phyloP scores from a whole-genome alignment of 768 basidiomycete species.

The Wakefieldia striispora region DNA sequence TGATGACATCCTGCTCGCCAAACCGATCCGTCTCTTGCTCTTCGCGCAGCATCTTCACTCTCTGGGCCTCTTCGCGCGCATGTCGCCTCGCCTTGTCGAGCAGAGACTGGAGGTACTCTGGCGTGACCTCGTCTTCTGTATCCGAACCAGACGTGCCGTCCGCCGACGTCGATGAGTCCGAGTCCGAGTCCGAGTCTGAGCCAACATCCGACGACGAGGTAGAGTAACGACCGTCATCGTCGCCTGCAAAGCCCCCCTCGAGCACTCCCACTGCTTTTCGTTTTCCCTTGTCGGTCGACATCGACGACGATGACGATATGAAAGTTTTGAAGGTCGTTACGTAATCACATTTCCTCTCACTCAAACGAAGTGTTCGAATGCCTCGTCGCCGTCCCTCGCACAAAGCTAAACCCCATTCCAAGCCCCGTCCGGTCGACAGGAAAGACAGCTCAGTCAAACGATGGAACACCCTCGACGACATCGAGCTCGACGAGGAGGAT shows the following conservation, averaged over 20 bases:
- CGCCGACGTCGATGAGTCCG: slow-evolving; percentile 30
- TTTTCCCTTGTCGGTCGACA: slow-evolving; percentile 11
- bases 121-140: slow-evolving; percentile 46
- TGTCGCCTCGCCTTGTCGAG: slow-evolving; percentile 60
- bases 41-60: slow-evolving; percentile 23
- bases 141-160: slow-evolving; percentile 35
- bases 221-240: neutral
- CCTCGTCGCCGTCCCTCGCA: slow-evolving; percentile 41
- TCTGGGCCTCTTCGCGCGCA: slow-evolving; percentile 35
- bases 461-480: slow-evolving; percentile 67
- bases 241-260: no score
- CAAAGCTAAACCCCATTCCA: slow-evolving; percentile 33
- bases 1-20: slow-evolving; percentile 57
- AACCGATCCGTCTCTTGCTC: slow-evolving; percentile 22
- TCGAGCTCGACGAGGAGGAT: slow-evolving; percentile 77
- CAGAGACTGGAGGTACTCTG: slow-evolving; percentile 60
- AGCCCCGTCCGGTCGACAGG: slow-evolving; percentile 49
- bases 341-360: slow-evolving; percentile 11
- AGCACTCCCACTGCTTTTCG: neutral
- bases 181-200: slow-evolving; percentile 15
- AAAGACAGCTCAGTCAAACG: slow-evolving; percentile 53
- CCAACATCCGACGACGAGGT: slow-evolving; percentile 1
- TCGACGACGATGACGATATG: neutral
- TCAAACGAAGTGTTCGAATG: slow-evolving; percentile 32
- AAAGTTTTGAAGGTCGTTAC: slow-evolving; percentile 7